A percentile compares a stretch with the other conserved stretches of the same genome.
Conservation (phyloP, 2,329 filamentous ascomycete genomes). For the Venturia oleaginea region DNA sequence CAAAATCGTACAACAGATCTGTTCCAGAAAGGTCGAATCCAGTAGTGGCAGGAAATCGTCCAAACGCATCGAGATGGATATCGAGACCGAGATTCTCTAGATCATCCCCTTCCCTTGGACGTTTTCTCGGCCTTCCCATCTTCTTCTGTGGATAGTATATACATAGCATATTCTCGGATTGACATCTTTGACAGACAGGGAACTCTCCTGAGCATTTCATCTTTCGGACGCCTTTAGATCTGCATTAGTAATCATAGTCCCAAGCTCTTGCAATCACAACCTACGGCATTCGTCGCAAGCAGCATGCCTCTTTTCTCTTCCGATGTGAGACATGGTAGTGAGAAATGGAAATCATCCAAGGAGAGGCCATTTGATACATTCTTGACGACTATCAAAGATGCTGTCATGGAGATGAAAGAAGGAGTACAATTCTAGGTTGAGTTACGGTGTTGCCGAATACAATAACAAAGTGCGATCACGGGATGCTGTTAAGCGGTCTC, state of each 20-base stretch:
- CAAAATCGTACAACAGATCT: neutral
- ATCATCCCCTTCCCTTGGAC: constrained; percentile 25
- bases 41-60: neutral
- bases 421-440: too few relatives aligned
- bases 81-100: neutral
- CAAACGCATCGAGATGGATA: neutral
- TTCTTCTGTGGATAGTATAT: constrained; percentile 39
- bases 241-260: constrained; percentile 6
- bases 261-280: constrained; percentile 13
- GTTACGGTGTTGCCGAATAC: too few relatives aligned
- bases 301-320: constrained; percentile 22
- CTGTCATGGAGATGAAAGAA: too few relatives aligned
- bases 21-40: neutral
- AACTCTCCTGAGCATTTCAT: constrained; percentile 39
- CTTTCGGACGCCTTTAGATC: constrained; percentile 35
- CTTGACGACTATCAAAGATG: too few relatives aligned
- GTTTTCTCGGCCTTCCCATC: constrained; percentile 44
- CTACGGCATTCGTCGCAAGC: constrained; percentile 36
- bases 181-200: constrained; percentile 35
- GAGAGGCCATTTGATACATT: too few relatives aligned
- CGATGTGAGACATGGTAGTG: neutral
- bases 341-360: neutral
- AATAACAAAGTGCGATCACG: too few relatives aligned
- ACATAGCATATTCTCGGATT: constrained; percentile 32
- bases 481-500: too few relatives aligned